phyloP scores from a whole-genome alignment of 2,329 filamentous ascomycete genomes.

The Cordyceps cicadae region DNA sequence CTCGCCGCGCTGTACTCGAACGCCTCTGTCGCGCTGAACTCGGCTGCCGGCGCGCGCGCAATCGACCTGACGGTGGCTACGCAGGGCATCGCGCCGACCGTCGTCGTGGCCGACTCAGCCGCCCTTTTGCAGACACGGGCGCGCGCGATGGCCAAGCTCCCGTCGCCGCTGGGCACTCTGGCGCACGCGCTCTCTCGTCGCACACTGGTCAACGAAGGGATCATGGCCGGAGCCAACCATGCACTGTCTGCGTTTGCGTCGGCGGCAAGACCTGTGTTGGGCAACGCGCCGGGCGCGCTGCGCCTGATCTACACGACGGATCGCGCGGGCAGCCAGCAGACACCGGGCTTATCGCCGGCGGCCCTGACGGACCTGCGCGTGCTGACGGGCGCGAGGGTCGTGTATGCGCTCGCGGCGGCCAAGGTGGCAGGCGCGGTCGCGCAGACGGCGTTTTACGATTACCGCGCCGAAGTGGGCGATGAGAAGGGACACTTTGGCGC shows the following conservation, averaged over 20 bases:
- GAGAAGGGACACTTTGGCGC: constrained; percentile 63
- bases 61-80: constrained; percentile 67
- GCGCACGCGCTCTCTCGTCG: constrained; percentile 66
- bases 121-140: constrained; percentile 62
- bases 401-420: constrained; percentile 76
- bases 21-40: constrained; percentile 78
- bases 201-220: constrained; percentile 59
- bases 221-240: constrained; percentile 53
- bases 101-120: constrained; percentile 69
- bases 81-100: constrained; percentile 67
- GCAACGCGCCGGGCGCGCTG: constrained; percentile 60
- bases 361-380: constrained; percentile 74
- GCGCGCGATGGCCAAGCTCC: constrained; percentile 50
- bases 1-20: constrained; percentile 79
- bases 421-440: constrained; percentile 83
- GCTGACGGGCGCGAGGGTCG: constrained; percentile 68
- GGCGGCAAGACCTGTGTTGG: constrained; percentile 50
- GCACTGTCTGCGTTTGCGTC: constrained; percentile 43
- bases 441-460: constrained; percentile 84
- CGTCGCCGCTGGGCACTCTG: constrained; percentile 55
- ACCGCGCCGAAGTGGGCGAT: constrained; percentile 46
- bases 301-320: constrained; percentile 77
- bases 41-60: constrained; percentile 63
- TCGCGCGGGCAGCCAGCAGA: constrained; percentile 55
- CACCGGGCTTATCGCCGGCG: constrained; percentile 56